Evolutionary conservation across 768 basidiomycete species (phyloP).

Genomic region (Russula foetens): DNA sequence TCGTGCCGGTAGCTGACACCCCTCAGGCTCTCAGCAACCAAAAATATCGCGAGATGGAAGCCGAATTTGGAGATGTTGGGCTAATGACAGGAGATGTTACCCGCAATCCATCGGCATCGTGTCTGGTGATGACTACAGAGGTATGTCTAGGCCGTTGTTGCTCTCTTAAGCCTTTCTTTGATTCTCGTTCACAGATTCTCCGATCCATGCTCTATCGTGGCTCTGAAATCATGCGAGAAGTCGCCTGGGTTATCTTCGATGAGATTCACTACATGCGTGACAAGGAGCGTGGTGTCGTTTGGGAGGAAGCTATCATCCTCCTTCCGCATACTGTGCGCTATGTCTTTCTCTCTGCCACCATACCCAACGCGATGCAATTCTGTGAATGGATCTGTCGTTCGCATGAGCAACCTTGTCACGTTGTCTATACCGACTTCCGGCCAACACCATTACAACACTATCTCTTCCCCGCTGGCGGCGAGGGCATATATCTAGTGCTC

Average conservation of each 20-base stretch:
- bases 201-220: constrained; percentile 98
- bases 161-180: background rate
- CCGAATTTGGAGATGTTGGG: constrained; percentile 96
- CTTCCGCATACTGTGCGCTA: constrained; percentile 94
- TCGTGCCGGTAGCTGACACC: constrained; percentile 18
- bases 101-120: constrained; percentile 94
- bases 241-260: constrained; percentile 99
- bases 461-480: constrained; percentile 92
- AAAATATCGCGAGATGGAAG: constrained; percentile 96
- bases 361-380: constrained; percentile 99
- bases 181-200: constrained; percentile 58
- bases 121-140: constrained; percentile 99
- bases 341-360: constrained; percentile 97
- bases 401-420: constrained; percentile 96
- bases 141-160: constrained; percentile 35
- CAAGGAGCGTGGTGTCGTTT: constrained; percentile 97
- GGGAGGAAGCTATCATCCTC: constrained; percentile 98
- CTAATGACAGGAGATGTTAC: constrained; percentile 99
- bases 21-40: constrained; percentile 92
- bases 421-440: constrained; percentile 98
- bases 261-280: constrained; percentile 99
- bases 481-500: constrained; percentile 97
- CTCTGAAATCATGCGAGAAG: constrained; percentile 98
- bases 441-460: constrained; percentile 98
- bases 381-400: constrained; percentile 98